Conservation (phyloP, 768 basidiomycete species). For the Jaapia argillacea region DNA sequence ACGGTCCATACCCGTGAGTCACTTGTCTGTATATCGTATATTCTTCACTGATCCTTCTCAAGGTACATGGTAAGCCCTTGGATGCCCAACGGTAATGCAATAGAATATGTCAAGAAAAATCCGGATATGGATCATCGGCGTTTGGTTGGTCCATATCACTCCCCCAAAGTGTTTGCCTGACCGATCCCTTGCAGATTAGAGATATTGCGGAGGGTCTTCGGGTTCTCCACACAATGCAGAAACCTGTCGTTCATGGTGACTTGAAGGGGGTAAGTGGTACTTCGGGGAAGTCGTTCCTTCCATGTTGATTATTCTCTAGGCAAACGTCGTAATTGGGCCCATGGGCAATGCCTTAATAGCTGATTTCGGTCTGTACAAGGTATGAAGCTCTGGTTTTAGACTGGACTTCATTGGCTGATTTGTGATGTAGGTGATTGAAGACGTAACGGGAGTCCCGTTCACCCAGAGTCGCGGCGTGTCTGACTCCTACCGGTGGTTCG, state of each 20-base stretch:
- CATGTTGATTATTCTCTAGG: background rate
- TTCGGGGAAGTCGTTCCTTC: background rate
- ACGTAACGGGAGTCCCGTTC: slow-evolving; percentile 46
- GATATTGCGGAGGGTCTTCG: slow-evolving; percentile 42
- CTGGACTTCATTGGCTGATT: background rate
- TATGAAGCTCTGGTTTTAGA: background rate
- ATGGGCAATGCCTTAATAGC: slow-evolving; percentile 28
- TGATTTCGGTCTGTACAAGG: slow-evolving; percentile 27
- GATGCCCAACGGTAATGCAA: slow-evolving; percentile 8
- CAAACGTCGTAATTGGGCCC: slow-evolving; percentile 3
- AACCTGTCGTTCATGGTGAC: slow-evolving; percentile 1
- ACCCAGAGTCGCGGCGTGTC: slow-evolving; percentile 39
- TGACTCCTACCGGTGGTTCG: slow-evolving; percentile 41
- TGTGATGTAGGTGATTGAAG: slow-evolving; percentile 40
- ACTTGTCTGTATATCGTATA: background rate
- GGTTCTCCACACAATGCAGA: background rate
- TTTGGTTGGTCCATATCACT: background rate
- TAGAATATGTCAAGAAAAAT: slow-evolving; percentile 5
- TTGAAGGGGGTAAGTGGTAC: background rate
- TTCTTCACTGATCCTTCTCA: background rate
- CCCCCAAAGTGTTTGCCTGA: no score
- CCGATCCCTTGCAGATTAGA: slow-evolving; percentile 24
- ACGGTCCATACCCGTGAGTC: background rate
- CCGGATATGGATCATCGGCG: slow-evolving; percentile 4
- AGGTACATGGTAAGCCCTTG: slow-evolving; percentile 7